A percentile compares a stretch with the other conserved stretches of the same genome.
phyloP scores from a whole-genome alignment of 2,329 filamentous ascomycete genomes.

The Sporothrix dimorphospora region DNA sequence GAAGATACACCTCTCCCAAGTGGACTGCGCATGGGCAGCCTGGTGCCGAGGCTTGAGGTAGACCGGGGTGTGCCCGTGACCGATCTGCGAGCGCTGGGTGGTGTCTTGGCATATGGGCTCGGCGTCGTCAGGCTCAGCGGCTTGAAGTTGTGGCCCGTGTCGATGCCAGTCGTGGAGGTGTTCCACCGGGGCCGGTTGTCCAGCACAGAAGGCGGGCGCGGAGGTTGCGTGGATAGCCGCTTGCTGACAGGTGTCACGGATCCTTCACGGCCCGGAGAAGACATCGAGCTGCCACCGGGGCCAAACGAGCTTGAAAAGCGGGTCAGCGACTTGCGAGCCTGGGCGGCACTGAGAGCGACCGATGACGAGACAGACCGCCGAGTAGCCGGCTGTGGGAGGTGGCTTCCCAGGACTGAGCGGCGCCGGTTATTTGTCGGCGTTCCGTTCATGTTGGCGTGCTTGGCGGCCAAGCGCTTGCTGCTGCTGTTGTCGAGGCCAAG shows the following conservation, averaged over 20 bases:
- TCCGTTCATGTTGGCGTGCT: constrained; percentile 28
- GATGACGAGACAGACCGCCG: constrained; percentile 51
- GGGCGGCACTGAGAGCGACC: constrained; percentile 48
- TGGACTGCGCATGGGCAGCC: constrained; percentile 56
- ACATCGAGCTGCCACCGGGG: constrained; percentile 21
- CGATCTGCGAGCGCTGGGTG: constrained; percentile 49
- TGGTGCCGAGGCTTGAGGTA: constrained; percentile 41
- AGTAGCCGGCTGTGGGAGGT: constrained; percentile 50
- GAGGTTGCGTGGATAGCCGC: constrained; percentile 36
- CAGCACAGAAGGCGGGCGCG: constrained; percentile 44
- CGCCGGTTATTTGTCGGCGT: constrained; percentile 49
- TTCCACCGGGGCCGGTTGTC: constrained; percentile 74
- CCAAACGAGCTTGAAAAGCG: constrained; percentile 34
- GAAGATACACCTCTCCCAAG: constrained; percentile 51
- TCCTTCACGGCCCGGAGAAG: constrained; percentile 45
- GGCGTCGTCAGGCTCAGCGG: constrained; percentile 63
- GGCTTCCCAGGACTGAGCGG: constrained; percentile 52
- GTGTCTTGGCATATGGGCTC: constrained; percentile 57
- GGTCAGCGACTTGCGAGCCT: constrained; percentile 46
- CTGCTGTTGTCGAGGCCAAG: constrained; percentile 49
- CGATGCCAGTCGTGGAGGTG: constrained; percentile 64
- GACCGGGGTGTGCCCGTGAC: constrained; percentile 45
- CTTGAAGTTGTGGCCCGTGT: constrained; percentile 70
- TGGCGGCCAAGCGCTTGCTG: constrained; percentile 45
- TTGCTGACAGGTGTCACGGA: constrained; percentile 56